Evolutionary conservation across 345 rosid species (phyloP).

Genomic region (Limnanthes douglasii): DNA sequence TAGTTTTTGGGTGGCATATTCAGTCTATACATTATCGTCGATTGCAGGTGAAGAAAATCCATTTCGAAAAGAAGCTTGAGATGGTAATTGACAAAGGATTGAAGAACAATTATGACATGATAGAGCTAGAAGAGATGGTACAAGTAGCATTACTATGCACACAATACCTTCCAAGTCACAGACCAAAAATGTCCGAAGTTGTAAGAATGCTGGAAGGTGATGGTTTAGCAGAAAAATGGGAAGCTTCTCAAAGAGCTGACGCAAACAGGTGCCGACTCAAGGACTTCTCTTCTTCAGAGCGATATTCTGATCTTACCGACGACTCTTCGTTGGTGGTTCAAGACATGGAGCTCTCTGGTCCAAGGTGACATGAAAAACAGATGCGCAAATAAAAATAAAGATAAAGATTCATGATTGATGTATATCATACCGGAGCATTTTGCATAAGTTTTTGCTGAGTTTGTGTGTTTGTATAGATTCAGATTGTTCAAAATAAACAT

Average conservation of each 20-base stretch:
- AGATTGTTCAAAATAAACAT: too few relatives aligned
- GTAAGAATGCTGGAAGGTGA: conserved; percentile 96
- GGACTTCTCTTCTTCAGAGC: conserved; percentile 63
- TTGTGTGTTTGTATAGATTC: too few relatives aligned
- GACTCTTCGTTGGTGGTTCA: conserved; percentile 68
- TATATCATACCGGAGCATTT: too few relatives aligned
- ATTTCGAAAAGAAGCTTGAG: conserved; percentile 82
- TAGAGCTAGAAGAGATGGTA: conserved; percentile 77
- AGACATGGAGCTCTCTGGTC: conserved; percentile 96
- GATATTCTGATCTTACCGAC: conserved; percentile 81
- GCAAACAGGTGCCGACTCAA: conserved; percentile 38
- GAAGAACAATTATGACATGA: conserved; percentile 46
- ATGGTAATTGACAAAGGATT: conserved; percentile 77
- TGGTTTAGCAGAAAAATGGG: conserved; percentile 94
- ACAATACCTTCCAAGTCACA: conserved; percentile 59
- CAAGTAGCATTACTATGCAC: conserved; percentile 82
- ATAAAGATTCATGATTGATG: too few relatives aligned
- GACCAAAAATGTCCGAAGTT: conserved; percentile 95
- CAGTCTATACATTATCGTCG: background rate
- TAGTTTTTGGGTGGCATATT: too few relatives aligned
- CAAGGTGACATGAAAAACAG: conserved; percentile 48
- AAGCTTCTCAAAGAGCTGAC: conserved; percentile 75
- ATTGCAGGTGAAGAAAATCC: conserved; percentile 71
- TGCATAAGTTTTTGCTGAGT: too few relatives aligned
- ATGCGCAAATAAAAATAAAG: too few relatives aligned